Base-by-base conservation (phyloP, 257 asterid genomes). In the Solanum appendiculatum region DNA sequence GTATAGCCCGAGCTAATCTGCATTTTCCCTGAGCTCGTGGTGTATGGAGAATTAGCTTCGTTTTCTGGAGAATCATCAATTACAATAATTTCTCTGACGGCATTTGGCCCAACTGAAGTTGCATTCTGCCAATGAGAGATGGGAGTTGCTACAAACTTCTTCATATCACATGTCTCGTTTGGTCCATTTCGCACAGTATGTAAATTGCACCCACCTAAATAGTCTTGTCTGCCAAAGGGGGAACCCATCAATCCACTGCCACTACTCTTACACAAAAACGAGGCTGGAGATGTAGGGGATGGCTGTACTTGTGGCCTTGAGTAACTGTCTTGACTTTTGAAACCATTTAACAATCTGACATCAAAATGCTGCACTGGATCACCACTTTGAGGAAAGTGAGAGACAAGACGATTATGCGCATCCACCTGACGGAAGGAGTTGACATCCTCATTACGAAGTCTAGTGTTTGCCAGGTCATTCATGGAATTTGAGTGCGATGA, bases 51-150 rank as follows among this genome's bases (percentile, higher is more conserved):
- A 66, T 81, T 69, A 51, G 56, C 83, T 86, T 89, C 91, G 44
- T 74, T 85, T 83, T 92, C 92, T 11, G 91, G 92, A 3, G 93
- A 85, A 90, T 87, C 98, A 75, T 93, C 92, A 44, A 93, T 90
- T 10, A 92, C 87, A 37, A 91, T 91, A 63, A 92, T 72, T 81
- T 95, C 94, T 86, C 87, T 89, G 84, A 25, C 72, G 21, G 73
- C 84, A 44, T 89, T 89, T 5, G 21, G 9, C 70, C 87, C 90
- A 29, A 88, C 70, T 84, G 89, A 69, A 63, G 89, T 87, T 78
- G 86, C 46, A 83, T 69, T 86, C 51, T 46, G 83, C 74, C 69
- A 63, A 21, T 68, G 90, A 40, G 88, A 83, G 84, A 20, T 29
- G 37, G 90, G 90, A 69, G 80, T 84, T 34, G 42, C 85, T 21